Base-by-base conservation (phyloP, 768 basidiomycete genomes). In the Russula griseocarnosa region DNA sequence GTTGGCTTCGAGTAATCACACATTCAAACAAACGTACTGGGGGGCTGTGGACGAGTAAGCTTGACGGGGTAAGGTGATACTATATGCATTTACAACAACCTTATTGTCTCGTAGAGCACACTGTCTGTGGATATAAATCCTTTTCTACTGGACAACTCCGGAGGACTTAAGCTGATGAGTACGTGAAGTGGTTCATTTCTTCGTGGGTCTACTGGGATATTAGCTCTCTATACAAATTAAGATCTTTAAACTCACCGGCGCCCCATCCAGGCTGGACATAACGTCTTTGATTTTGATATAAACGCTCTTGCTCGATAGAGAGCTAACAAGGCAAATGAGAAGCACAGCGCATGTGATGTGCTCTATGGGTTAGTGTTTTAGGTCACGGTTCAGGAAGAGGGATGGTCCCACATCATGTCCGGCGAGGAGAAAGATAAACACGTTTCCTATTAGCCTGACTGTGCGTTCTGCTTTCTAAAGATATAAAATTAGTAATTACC, bases 281-380 rank as follows among this genome's bases (percentile, higher is more conserved):
- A 77, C 67, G 7, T 61, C 60, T 30, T 69, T 73, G 63, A 78
- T 74, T 76, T 63, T 72, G 61, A 61, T 72, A 77, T 28, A 78
- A 64, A 55, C 70, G 75, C 55, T 75, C 78, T 69, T 82, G 81
- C 58, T 77, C 74, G 1, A 63, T 77, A 71, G 13, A 80, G 68
- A 0, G 80, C 80, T 2, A 82, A 73, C 58, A 80, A 64, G 5
- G 71, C 79, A 59, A 67, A 73, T 0, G 76, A 67, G 68, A 74
- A 79, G 54, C 71, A 72, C 5, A 79, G 63, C 7, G 77, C 73
- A 59, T 77, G 71, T 6, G 73, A 73, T 0, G 78, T 74, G 4
- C 78, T 78, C 77, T 79, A 46, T 32, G 5, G 18, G 5, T n/a
- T n/a, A n/a, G 24, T 36, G 44, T 20, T 32, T 7, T 28, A 9